These are phyloP conservation scores for Umbilicaria muhlenbergii DNA, from an alignment of 495 filamentous ascomycete species.

Conservation along the genomic window DNA sequence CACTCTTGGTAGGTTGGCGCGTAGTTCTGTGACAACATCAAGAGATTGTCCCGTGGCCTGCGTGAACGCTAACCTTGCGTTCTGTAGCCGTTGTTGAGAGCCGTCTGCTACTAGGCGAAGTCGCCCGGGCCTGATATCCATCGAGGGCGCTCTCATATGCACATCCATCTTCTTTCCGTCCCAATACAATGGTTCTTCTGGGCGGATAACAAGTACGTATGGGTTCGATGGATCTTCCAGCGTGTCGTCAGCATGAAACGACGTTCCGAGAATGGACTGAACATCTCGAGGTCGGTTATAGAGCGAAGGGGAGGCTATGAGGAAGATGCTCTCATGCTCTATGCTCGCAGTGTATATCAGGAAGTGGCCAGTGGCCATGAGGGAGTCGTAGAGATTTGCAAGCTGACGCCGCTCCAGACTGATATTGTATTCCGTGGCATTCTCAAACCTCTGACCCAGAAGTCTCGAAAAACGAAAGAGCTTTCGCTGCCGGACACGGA, in stretches of 20 bases:
- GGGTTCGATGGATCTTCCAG: slow-evolving; percentile 55
- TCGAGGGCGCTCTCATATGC: slow-evolving; percentile 56
- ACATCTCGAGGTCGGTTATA: slow-evolving; percentile 62
- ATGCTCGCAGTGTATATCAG: slow-evolving; percentile 46
- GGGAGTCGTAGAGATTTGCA: slow-evolving; percentile 58
- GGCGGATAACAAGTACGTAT: slow-evolving; percentile 73
- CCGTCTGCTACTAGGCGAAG: slow-evolving; percentile 84
- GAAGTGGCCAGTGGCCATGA: slow-evolving; percentile 80
- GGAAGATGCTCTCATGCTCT: slow-evolving; percentile 58
- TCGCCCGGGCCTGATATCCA: slow-evolving; percentile 75
- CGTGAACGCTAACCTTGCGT: slow-evolving; percentile 60
- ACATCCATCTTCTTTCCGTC: slow-evolving; percentile 59
- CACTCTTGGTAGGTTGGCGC: slow-evolving; percentile 84
- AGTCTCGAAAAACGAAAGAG: slow-evolving; percentile 74
- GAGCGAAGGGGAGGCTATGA: slow-evolving; percentile 73
- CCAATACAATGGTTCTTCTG: slow-evolving; percentile 68
- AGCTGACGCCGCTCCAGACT: slow-evolving; percentile 48
- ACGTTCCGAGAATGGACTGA: slow-evolving; percentile 70
- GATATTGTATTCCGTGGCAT: slow-evolving; percentile 85
- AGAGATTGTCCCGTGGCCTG: slow-evolving; percentile 66
- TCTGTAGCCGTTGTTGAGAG: slow-evolving; percentile 59
- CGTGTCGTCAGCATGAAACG: slow-evolving; percentile 60
- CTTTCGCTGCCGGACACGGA: slow-evolving; percentile 84
- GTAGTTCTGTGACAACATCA: slow-evolving; percentile 75
- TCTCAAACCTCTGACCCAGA: slow-evolving; percentile 84